Conservation (phyloP, 1,284 basidiomycete genomes). For the Earliella scabrosa region DNA sequence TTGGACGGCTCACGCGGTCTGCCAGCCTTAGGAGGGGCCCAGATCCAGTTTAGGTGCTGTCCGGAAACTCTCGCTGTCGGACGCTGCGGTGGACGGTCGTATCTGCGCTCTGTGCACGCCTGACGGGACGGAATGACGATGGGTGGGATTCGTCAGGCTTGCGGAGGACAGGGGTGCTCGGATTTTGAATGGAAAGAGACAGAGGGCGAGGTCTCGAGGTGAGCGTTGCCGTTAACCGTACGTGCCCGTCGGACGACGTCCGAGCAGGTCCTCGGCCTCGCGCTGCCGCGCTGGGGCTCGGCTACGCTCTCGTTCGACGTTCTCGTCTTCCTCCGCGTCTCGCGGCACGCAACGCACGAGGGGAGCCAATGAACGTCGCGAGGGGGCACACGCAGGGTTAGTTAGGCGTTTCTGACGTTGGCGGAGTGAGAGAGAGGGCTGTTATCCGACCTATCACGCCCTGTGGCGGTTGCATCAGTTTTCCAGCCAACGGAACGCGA, state of each 20-base stretch:
- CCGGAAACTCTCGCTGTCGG: too few relatives aligned
- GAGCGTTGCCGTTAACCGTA: background rate
- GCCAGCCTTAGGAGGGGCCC: too few relatives aligned
- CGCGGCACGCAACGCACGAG: too few relatives aligned
- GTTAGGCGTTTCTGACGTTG: too few relatives aligned
- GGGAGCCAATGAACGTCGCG: background rate
- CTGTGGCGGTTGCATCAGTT: constrained; percentile 3
- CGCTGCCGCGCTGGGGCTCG: background rate
- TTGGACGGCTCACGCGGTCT: background rate
- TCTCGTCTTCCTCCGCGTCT: background rate
- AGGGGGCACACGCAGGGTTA: background rate
- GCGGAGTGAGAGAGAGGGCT: too few relatives aligned
- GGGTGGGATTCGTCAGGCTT: background rate
- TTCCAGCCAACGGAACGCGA: background rate
- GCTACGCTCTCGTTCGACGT: background rate
- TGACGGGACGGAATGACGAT: background rate
- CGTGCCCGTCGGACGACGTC: too few relatives aligned
- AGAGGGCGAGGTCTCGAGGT: background rate
- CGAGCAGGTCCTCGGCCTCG: background rate
- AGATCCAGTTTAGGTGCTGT: too few relatives aligned
- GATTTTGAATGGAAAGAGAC: background rate
- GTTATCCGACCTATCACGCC: background rate
- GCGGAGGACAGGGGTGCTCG: background rate
- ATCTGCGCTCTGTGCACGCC: background rate
- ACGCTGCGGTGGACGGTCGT: too few relatives aligned